These are phyloP conservation scores for Myrica gale DNA, from an alignment of 306 rosid genomes.

Conservation along the genomic window DNA sequence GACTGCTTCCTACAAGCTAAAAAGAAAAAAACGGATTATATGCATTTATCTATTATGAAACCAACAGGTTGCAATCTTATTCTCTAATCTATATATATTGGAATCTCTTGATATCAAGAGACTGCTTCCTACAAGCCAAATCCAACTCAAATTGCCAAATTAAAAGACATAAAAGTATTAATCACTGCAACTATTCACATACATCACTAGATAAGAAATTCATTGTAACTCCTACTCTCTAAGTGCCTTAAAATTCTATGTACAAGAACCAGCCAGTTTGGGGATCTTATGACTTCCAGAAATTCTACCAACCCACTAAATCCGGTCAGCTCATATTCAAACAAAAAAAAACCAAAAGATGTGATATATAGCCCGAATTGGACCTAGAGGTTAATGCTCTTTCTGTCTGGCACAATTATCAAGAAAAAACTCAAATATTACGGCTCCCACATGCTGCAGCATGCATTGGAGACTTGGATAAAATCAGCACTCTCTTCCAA, in stretches of 20 bases:
- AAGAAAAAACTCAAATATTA: too few relatives aligned
- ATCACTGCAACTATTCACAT: neutral
- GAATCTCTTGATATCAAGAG: neutral
- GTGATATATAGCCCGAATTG: too few relatives aligned
- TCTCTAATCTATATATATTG: neutral
- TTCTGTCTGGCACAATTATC: neutral
- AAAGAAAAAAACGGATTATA: too few relatives aligned
- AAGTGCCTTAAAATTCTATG: neutral
- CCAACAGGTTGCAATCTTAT: neutral
- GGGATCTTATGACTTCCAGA: neutral
- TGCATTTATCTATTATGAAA: neutral
- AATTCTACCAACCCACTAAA: too few relatives aligned
- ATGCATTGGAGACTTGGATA: neutral
- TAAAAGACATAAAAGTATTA: neutral
- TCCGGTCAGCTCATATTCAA: too few relatives aligned
- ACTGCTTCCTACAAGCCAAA: neutral
- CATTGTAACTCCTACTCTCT: neutral
- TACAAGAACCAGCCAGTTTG: neutral
- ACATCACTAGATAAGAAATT: too few relatives aligned
- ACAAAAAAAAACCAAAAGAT: too few relatives aligned
- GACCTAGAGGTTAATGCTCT: neutral
- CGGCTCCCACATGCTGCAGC: neutral
- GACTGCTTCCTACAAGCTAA: neutral
- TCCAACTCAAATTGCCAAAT: too few relatives aligned
- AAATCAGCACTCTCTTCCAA: neutral